Base-by-base conservation (phyloP, 768 basidiomycete species). In the Leccinum boreale region DNA sequence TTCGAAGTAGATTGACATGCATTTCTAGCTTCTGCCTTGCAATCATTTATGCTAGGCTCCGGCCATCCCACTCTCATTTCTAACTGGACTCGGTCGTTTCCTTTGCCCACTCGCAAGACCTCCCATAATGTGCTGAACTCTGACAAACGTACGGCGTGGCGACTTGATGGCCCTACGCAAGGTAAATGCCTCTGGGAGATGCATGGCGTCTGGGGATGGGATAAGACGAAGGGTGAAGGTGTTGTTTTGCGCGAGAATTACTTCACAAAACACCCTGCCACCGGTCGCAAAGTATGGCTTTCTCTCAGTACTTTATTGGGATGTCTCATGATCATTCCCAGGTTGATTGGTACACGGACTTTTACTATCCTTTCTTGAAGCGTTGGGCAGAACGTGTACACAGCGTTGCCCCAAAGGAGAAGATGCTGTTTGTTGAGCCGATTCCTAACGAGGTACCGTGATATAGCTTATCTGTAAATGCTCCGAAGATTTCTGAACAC, bases 141-240 rank as follows among this genome's bases (percentile, higher is more conserved):
- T 1, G 68, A 76, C 0, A 78, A 82, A 9, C 75, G 76, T 46
- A 85, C 82, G 28, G 87, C 82, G 0, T 95, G 93, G 94, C 78
- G 78, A 14, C 67, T 71, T 5, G 85, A 90, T 64, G 91, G 92
- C 0, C 91, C 93, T 12, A 90, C 87, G 0, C 53, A 69, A 60
- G 85, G 87, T 14, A 70, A 79, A 57, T 97, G 94, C 67, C 63
- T 94, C 4, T 96, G 94, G 94, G 87, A 91, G 65, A 81, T 87
- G 76, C 94, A 98, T 62, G 92, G 90, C 17, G 91, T 98, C 4
- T 99, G 97, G 96, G 84, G 85, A 0, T 98, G 89, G 87, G 89
- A 92, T 65, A 73, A 70, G 5, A 75, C 74, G 28, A 87, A 85
- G 64, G 72, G 85, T 14, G 78, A 83, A 59, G 86, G 85, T 0